Base-by-base conservation (phyloP, 1,284 basidiomycete species). In the Meripilus lineatus region DNA sequence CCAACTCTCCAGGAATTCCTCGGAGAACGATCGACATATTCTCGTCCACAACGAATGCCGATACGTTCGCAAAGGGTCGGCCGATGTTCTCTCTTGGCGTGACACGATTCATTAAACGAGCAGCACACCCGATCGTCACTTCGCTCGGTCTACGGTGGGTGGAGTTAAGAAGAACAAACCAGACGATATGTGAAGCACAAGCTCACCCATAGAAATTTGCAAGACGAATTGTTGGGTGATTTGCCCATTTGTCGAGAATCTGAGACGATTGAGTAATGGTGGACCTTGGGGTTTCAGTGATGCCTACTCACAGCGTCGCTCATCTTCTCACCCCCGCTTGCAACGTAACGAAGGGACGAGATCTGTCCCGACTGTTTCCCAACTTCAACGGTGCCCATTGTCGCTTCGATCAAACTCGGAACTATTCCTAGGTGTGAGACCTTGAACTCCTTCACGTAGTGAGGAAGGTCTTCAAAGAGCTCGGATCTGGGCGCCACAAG, bases 401-500 rank as follows among this genome's bases (percentile, higher is more conserved):
- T 75, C 1, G 73, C 75, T 50, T 77, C 75, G 41, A 77, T 74
- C 44, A 77, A 58, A 54, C 74, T 75, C 4, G 74, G 74, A 13
- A 77, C 75, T 41, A 76, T 71, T 10, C 72, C 74, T 40, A 77
- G 57, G 52, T 77, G 75, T 3, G 75, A 75, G 24, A 77, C 63
- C 2, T 58, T 61, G n/a, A 77, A 56, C n/a, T 55, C 47, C 32
- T 60, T 64, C 46, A 74, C 65, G 46, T 72, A 70, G 22, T 57
- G 52, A 5, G 72, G 66, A 17, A 77, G 63, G 48, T 75, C 67
- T 50, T 72, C 74, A 11, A 77, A 57, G 15, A 77, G 58, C 44
- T 71, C 61, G 11, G 69, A 66, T 11, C 75, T 64, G 21, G 63
- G 68, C 10, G 70, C 73, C 42, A 66, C 68, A 24, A 73, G 50